Evolutionary conservation across 768 basidiomycete species (phyloP), one percentile per base, ranked within the genome.

Genomic region (Coprinopsis sp.): DNA sequence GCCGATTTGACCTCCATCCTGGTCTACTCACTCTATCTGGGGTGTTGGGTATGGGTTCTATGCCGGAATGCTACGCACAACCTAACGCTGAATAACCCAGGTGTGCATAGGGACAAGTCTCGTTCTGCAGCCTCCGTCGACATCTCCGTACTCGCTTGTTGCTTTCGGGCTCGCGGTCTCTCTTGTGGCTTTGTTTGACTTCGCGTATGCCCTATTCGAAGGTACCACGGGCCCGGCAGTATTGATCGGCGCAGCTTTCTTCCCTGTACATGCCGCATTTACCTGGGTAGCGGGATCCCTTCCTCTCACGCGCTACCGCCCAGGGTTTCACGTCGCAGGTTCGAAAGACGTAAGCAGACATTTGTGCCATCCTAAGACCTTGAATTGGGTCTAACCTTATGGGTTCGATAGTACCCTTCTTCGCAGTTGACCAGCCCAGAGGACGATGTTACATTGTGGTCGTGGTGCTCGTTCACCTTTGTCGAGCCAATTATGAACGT

Each of bases 391-490:
- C 19, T 39, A 40, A 21, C 47, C n/a, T n/a, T n/a, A n/a, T 21
- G 10, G 22, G 27, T 28, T 36, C 24, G 51, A 21, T 38, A 83
- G 81, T 62, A 66, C 18, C 79, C 82, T 2, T 77, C 78, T 6
- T 67, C 60, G 43, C 55, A 55, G 10, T 54, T 73, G 24, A 73
- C 81, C 3, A 78, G 75, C 57, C 83, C 84, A 7, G 84, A 87
- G 60, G 84, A 87, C 56, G 68, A 73, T 53, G 78, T 75, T 18
- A 77, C 65, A 28, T 63, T 87, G 12, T 84, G 82, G 81, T 67
- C 73, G 14, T 87, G 84, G 84, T 70, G 68, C 30, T 74, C 71
- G 2, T 83, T 83, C 55, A 75, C 78, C 1, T 86, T 82, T 54
- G 71, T 85, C 6, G 73, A 81, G 51, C 84, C 84, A 3, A 65